Evolutionary conservation across 768 basidiomycete genomes (phyloP), one percentile per base, ranked within the genome.

Genomic region (Termitomyces sp.): DNA sequence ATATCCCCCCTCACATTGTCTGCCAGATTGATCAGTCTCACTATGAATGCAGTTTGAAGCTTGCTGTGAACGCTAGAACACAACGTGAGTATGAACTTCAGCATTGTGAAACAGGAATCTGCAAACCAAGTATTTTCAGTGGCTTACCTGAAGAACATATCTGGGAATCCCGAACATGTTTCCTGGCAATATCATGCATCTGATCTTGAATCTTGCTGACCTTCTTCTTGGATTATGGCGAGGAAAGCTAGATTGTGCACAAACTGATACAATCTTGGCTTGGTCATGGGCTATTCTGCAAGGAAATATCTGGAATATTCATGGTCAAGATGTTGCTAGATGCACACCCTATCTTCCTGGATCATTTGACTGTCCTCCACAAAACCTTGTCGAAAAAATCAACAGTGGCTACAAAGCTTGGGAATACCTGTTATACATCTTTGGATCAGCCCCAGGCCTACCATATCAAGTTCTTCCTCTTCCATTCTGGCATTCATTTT

Each of bases 111-210:
- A 78, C 76, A 0, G 78, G 79, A 0, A 73, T 81, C 2, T 61
- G 61, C 20, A 76, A 75, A 49, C 77, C 74, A 0, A 75, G 67
- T 20, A 66, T 61, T 1, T 34, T 34, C 34, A 34, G 34, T 34
- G 34, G 34, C 34, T 34, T 34, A 34, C 34, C 34, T 34, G 76
- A 34, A 34, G 4, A 34, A 34, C 34, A 20, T 20, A 20, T 20
- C 20, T 20, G 20, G 20, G 20, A 20, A 20, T 20, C 20, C 20
- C 20, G 20, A 20, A 20, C 20, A 20, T 20, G 20, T 20, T 20
- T 20, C 20, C 20, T 20, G 20, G 20, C 20, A 20, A 81, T 52
- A 60, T 76, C 17, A 80, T 82, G 78, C 80, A 82, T 63, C 67
- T 74, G 20, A 20, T 20, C 20, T 20, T 20, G 20, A 20, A 81